Base-by-base conservation (phyloP, 192 early-diverging fungal species). In the Rhizoclosmatium sp. region DNA sequence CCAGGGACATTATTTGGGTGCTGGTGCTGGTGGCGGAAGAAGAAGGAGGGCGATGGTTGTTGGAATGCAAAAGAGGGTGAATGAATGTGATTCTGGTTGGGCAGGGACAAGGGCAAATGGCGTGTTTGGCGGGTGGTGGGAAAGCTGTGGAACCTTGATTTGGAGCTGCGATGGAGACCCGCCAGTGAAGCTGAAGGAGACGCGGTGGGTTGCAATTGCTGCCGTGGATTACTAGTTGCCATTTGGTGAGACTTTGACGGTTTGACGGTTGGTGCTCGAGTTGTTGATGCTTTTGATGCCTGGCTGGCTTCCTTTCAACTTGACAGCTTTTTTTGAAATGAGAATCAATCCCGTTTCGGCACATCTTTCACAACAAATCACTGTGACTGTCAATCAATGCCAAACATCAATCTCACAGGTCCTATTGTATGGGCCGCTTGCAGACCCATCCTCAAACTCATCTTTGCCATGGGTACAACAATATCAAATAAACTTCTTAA, bases 381-480 rank as follows among this genome's bases (percentile, higher is more conserved):
- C 51, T 0, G 9, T 54, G 51, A 23, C 60, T 9, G 60, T 56
- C 54, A 69, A 12, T 19, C 12, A 47, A 71, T 71, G 51, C 16
- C 39, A 14, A 56, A 12, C 3, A 62, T 75, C 31, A 58, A 49
- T 56, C 49, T 78, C 45, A 78, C 77, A 5, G 41, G 21, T 19
- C n/a, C 10, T 40, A 61, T 78, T 40, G 68, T 69, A 40, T 78
- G 77, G 77, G 77, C 68, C 10, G 65, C 68, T 3, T 69, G 51
- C 41, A 39, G 68, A 31, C 77, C 77, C 66, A 45, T 78, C n/a
- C 59, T 78, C 4, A 68, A 70, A 40, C 58, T 78, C n/a, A 21
- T 78, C n/a, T 46, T 69, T 54, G 58, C 59, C 4, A 78, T 78
- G 77, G 77, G 76, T 75, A 64, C 69, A 10, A 21, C 42, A 16